These are phyloP conservation scores for Neocucurbitaria cava DNA, from an alignment of 2,329 filamentous ascomycete genomes.

Conservation along the genomic window DNA sequence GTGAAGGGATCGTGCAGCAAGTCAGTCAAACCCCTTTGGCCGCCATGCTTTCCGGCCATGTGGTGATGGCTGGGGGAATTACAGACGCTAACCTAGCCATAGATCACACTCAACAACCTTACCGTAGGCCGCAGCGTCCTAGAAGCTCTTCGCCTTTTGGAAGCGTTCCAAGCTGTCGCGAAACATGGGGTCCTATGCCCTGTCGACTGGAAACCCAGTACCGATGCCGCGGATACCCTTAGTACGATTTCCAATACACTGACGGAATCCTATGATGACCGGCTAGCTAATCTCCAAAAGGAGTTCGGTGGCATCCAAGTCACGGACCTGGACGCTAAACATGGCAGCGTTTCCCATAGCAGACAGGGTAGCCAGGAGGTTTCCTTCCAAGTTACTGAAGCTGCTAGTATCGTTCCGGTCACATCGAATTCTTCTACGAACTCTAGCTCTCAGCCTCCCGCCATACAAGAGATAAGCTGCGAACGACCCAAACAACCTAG, in stretches of 20 bases:
- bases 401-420: neutral
- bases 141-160: conserved; percentile 38
- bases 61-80: neutral
- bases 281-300: conserved; percentile 33
- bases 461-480: neutral
- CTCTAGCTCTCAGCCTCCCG: neutral
- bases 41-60: neutral
- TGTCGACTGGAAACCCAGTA: conserved; percentile 37
- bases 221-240: conserved; percentile 22
- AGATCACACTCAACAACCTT: conserved; percentile 39
- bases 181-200: conserved; percentile 41
- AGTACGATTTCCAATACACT: conserved; percentile 36
- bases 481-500: neutral
- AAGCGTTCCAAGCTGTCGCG: conserved; percentile 41
- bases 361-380: neutral
- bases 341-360: neutral
- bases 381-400: neutral
- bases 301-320: conserved; percentile 31
- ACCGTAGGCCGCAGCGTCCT: conserved; percentile 40
- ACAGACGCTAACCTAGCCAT: neutral
- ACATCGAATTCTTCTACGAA: neutral
- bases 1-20: conserved; percentile 36
- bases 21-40: conserved; percentile 12
- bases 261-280: conserved; percentile 34
- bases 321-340: conserved; percentile 7